These are phyloP conservation scores for Amoebophrya sp. DNA, from an alignment of 169 alveolate species.

Conservation along the genomic window DNA sequence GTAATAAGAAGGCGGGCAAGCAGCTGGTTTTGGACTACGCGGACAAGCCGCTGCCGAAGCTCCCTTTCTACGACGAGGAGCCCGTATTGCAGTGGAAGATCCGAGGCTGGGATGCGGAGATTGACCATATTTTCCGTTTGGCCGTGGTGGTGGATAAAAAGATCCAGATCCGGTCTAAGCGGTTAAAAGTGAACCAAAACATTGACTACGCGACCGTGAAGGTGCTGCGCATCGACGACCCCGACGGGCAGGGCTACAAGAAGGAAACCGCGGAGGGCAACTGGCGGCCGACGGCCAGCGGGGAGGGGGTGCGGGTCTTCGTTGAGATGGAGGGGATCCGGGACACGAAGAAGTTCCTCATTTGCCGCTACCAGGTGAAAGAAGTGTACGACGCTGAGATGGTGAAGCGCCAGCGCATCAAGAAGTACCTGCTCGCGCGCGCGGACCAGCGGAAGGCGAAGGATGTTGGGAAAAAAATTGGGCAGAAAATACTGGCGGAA, in stretches of 20 bases:
- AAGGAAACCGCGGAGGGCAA: too few relatives aligned
- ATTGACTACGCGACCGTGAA: too few relatives aligned
- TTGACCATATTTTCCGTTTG: neutral
- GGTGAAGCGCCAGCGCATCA: neutral
- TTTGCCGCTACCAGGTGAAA: neutral
- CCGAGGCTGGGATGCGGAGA: neutral
- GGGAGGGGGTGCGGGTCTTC: neutral
- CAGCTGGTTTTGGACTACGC: neutral
- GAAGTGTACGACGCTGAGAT: neutral
- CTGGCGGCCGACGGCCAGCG: neutral
- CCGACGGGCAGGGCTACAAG: too few relatives aligned
- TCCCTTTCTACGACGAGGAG: neutral
- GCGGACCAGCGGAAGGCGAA: neutral
- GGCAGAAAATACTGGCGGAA: neutral
- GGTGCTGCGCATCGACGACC: too few relatives aligned
- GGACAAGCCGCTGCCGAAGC: neutral
- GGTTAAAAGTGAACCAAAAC: too few relatives aligned
- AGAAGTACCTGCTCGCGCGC: neutral
- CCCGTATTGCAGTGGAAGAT: neutral
- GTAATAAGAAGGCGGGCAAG: neutral
- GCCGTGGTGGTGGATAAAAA: neutral
- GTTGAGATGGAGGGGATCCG: neutral
- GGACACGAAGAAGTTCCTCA: neutral
- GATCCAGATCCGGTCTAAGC: too few relatives aligned
- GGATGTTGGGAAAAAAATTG: neutral